Evolutionary conservation across 352 stramenopile species (phyloP).

Genomic region (Peronospora destructor): DNA sequence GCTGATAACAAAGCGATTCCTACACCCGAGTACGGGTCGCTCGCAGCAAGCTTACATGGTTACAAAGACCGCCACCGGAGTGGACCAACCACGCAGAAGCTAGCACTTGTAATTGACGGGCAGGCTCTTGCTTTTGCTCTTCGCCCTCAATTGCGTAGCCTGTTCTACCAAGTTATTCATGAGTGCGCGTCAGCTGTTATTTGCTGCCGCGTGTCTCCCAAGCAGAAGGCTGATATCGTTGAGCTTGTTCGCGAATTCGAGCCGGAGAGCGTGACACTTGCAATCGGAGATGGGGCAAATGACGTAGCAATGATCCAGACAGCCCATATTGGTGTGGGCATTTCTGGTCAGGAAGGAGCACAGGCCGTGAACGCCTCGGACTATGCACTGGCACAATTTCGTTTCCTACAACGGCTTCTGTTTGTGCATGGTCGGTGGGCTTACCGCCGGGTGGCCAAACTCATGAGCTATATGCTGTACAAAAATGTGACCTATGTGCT

Average conservation of each 20-base stretch:
- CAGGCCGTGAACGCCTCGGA: conserved; percentile 91
- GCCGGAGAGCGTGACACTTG: conserved; percentile 73
- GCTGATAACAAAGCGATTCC: conserved; percentile 11
- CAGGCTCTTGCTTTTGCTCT: conserved; percentile 78
- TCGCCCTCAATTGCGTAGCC: conserved; percentile 32
- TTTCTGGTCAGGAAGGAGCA: conserved; percentile 88
- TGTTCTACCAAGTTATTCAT: conserved; percentile 71
- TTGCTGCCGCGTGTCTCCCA: conserved; percentile 82
- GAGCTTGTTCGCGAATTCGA: conserved; percentile 69
- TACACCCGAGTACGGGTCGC: conserved; percentile 25
- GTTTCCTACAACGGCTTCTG: conserved; percentile 87
- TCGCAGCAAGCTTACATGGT: conserved; percentile 11
- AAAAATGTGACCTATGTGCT: conserved; percentile 89
- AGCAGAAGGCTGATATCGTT: conserved; percentile 84
- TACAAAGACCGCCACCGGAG: conserved; percentile 1
- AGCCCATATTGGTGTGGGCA: conserved; percentile 88
- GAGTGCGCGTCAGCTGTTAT: conserved; percentile 72
- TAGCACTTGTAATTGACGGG: conserved; percentile 91
- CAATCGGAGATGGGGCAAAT: conserved; percentile 94
- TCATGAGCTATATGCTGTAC: conserved; percentile 94
- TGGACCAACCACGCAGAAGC: conserved; percentile 5
- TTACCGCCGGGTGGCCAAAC: conserved; percentile 87
- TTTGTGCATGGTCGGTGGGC: conserved; percentile 90
- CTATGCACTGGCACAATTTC: conserved; percentile 92
- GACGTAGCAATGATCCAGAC: conserved; percentile 94